These are phyloP conservation scores for Aspergillus floridensis DNA, from an alignment of 2,329 filamentous ascomycete genomes.

Conservation along the genomic window DNA sequence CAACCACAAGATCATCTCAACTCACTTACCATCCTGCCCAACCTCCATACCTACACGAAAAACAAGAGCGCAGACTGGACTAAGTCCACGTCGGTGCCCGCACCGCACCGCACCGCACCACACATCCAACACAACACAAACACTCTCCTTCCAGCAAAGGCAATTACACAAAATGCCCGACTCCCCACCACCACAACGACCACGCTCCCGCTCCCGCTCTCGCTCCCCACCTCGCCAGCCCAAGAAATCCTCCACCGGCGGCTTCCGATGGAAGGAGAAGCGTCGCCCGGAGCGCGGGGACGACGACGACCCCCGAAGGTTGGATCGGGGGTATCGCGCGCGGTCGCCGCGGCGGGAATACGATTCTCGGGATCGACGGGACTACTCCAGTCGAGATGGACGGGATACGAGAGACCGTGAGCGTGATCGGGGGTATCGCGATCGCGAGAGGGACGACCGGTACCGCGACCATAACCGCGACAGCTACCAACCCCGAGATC, in stretches of 20 bases:
- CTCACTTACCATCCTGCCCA: too few species aligned
- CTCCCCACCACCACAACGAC: conserved; percentile 1
- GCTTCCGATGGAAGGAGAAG: conserved; percentile 51
- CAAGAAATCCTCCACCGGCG: conserved; percentile 39
- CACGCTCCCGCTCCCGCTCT: conserved; percentile 11
- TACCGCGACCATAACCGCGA: background rate
- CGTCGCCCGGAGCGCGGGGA: conserved; percentile 51
- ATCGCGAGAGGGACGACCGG: background rate
- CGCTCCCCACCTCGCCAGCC: conserved; percentile 24
- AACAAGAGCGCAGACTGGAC: background rate
- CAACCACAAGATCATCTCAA: too few species aligned
- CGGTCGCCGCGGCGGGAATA: conserved; percentile 12
- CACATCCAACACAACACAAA: background rate
- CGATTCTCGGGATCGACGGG: conserved; percentile 24
- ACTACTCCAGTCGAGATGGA: background rate
- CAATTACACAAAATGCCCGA: background rate
- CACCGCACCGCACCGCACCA: background rate
- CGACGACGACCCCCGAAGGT: conserved; percentile 47
- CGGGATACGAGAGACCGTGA: conserved; percentile 31
- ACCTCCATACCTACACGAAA: too few species aligned
- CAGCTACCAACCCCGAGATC: background rate
- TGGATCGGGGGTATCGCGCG: conserved; percentile 54
- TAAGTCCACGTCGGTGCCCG: background rate
- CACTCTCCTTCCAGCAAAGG: background rate
- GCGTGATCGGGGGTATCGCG: conserved; percentile 39